Evolutionary conservation across 768 basidiomycete species (phyloP), one percentile per base, ranked within the genome.

Genomic region (Phaeotremella skinneri): DNA sequence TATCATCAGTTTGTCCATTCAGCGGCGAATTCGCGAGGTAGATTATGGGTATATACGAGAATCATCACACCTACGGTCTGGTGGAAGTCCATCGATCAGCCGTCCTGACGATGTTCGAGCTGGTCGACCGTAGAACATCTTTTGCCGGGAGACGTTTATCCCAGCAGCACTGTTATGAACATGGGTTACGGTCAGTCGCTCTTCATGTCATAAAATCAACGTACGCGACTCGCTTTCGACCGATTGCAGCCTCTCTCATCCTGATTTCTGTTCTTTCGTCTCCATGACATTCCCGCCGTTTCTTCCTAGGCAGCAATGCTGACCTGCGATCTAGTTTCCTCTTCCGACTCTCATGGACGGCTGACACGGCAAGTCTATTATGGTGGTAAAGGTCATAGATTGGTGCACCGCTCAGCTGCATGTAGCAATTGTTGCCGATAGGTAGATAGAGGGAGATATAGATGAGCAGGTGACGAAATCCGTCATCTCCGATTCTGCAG

Each of bases 381-480:
- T 61, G 75, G 65, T 78, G 63, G 14, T 76, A 78, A 0, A 79
- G 63, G 34, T 82, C 80, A 25, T 85, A 78, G 23, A 94, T 73
- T 0, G 88, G 86, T 32, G 80, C 80, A 3, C 93, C 93, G 0
- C 86, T 84, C 57, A 96, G 73, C 75, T 98, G 93, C 61, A 88
- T 88, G 34, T 87, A 82, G 69, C 90, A 93, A 20, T 84, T 85
- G 68, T 96, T 94, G 0, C 88, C 87, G 21, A 96, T 76, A 1
- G 87, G 79, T 16, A 87, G 69, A 72, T 91, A 97, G 17, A 93
- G 61, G 9, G 85, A 87, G 0, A 86, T 85, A 55, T 86, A 82
- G 2, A 85, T 81, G 17, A 98, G 82, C 9, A 98, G 79, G 72
- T 91, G 86, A 30, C 88, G 73, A 82, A 94, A 86, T 1, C 83